Conservation (phyloP, 2,329 filamentous ascomycete genomes). For the Fusarium sp. region DNA sequence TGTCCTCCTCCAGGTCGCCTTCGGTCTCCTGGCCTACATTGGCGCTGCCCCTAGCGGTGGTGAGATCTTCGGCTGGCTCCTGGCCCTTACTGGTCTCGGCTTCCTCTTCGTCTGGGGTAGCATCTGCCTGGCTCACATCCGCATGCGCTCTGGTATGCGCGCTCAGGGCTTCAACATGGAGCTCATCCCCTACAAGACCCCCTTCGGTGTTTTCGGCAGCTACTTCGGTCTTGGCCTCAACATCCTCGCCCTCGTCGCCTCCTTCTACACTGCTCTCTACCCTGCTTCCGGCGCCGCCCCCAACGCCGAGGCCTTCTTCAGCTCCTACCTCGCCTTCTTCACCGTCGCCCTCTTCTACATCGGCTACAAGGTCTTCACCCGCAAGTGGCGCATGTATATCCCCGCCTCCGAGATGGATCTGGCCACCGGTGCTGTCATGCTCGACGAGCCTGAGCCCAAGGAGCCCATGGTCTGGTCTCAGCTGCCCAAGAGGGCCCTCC, state of each 20-base stretch:
- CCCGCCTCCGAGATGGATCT: slow-evolving; percentile 80
- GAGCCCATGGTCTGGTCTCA: slow-evolving; percentile 73
- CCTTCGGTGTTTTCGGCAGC: slow-evolving; percentile 81
- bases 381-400: slow-evolving; percentile 66
- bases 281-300: slow-evolving; percentile 69
- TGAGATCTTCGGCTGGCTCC: slow-evolving; percentile 80
- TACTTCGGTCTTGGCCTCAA: slow-evolving; percentile 82
- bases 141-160: slow-evolving; percentile 82
- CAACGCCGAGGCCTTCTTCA: slow-evolving; percentile 73
- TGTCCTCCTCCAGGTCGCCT: slow-evolving; percentile 69
- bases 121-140: slow-evolving; percentile 88
- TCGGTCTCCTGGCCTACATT: slow-evolving; percentile 81
- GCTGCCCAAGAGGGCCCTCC: slow-evolving; percentile 36
- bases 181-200: slow-evolving; percentile 81
- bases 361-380: slow-evolving; percentile 76
- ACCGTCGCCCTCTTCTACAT: slow-evolving; percentile 73
- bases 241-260: slow-evolving; percentile 76
- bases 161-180: slow-evolving; percentile 70
- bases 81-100: slow-evolving; percentile 76
- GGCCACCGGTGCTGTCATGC: slow-evolving; percentile 76
- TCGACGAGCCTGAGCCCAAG: slow-evolving; percentile 80
- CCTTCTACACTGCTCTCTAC: slow-evolving; percentile 74
- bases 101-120: slow-evolving; percentile 82
- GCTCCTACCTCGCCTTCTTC: slow-evolving; percentile 72
- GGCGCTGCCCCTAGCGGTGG: slow-evolving; percentile 67